phyloP scores from a whole-genome alignment of 106 monocot genomes.

The Vanilla planifolia region DNA sequence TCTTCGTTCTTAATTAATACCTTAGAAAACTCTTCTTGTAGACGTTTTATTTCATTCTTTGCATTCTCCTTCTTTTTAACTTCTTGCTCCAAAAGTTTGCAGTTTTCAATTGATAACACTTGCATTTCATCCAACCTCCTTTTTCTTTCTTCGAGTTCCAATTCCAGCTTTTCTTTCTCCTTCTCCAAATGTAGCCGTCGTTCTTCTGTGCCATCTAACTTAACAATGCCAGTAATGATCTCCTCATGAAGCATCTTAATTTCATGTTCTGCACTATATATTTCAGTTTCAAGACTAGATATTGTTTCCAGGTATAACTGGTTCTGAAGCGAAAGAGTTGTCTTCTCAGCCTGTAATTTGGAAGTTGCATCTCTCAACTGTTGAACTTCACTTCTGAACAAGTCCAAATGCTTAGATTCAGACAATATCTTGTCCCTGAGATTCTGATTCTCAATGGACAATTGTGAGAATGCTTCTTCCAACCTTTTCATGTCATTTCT shows the following conservation, averaged over 20 bases:
- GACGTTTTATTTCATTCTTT: background rate
- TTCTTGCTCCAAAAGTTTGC: no score
- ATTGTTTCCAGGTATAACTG: slow-evolving; percentile 40
- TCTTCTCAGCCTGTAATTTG: slow-evolving; percentile 49
- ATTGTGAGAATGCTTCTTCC: slow-evolving; percentile 3
- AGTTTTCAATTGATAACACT: no score
- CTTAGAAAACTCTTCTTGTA: slow-evolving; percentile 5
- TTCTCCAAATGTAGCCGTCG: slow-evolving; percentile 20
- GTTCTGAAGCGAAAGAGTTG: slow-evolving; percentile 38
- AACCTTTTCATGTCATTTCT: slow-evolving; percentile 3
- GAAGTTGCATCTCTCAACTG: slow-evolving; percentile 31
- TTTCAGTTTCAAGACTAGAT: slow-evolving; percentile 43
- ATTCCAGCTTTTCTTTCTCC: slow-evolving; percentile 17
- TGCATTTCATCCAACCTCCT: no score
- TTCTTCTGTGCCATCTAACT: slow-evolving; percentile 28
- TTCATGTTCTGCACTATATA: slow-evolving; percentile 28
- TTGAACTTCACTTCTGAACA: slow-evolving; percentile 28
- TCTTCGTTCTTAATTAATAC: slow-evolving; percentile 3
- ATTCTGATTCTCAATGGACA: slow-evolving; percentile 32
- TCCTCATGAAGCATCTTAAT: slow-evolving; percentile 53
- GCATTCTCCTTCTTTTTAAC: no score
- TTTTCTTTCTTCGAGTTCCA: slow-evolving; percentile 6
- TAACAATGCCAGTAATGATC: slow-evolving; percentile 19
- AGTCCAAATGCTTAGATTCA: slow-evolving; percentile 35
- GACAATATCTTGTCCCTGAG: slow-evolving; percentile 32